Evolutionary conservation across 306 rosid species (phyloP).

Genomic region (Erythrophleum fordii): DNA sequence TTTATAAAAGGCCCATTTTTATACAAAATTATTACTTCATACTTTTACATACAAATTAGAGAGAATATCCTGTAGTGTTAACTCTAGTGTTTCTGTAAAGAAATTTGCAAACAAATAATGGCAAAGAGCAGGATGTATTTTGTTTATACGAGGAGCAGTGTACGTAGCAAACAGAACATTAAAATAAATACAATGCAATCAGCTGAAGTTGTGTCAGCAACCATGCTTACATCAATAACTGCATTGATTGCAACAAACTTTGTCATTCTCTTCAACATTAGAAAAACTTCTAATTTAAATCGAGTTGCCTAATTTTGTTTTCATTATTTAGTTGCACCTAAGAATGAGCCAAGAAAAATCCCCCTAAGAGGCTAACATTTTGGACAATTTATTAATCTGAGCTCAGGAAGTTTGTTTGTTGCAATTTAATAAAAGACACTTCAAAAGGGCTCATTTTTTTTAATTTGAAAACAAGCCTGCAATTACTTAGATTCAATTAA

Average conservation of each 20-base stretch:
- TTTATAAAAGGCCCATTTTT: neutral
- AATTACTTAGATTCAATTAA: constrained; percentile 17
- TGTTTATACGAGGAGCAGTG: neutral
- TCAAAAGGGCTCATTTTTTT: neutral
- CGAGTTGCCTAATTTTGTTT: neutral
- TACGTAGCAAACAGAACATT: neutral
- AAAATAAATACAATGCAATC: no score
- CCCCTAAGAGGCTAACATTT: neutral
- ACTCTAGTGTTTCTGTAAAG: neutral
- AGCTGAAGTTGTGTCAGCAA: neutral
- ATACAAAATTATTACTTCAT: neutral
- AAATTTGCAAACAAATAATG: neutral
- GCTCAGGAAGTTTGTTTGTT: neutral
- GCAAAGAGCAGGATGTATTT: neutral
- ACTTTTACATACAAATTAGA: neutral
- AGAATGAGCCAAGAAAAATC: neutral
- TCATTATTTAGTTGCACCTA: neutral
- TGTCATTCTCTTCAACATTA: neutral
- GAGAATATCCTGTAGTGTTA: neutral
- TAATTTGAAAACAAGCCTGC: neutral
- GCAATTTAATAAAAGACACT: neutral
- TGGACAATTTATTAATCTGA: neutral
- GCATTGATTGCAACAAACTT: neutral
- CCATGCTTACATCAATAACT: neutral
- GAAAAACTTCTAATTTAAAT: neutral